Evolutionary conservation across 2,329 filamentous ascomycete genomes (phyloP).

Genomic region (Diatrype stigma): DNA sequence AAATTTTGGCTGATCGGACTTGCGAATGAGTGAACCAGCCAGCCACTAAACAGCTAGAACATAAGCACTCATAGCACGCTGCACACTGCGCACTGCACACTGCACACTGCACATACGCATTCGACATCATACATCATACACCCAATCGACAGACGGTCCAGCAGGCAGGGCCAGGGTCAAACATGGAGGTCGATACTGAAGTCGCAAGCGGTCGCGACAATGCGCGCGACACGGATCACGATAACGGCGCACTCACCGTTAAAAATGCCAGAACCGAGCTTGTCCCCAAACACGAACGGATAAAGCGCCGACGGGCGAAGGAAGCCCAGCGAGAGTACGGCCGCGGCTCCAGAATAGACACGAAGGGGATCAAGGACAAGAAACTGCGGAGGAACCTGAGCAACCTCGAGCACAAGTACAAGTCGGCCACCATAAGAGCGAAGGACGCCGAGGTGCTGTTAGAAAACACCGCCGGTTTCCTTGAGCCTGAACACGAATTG

Average conservation of each 20-base stretch:
- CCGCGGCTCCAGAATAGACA: conserved; percentile 70
- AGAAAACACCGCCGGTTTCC: conserved; percentile 78
- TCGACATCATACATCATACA: background rate
- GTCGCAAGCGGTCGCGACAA: conserved; percentile 23
- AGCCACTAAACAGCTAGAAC: no score
- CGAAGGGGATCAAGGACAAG: conserved; percentile 76
- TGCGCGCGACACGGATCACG: conserved; percentile 33
- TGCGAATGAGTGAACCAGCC: background rate
- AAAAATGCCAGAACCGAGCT: conserved; percentile 48
- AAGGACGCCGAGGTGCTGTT: conserved; percentile 95
- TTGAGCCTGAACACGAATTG: conserved; percentile 83
- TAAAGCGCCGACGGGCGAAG: conserved; percentile 48
- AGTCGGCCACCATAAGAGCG: conserved; percentile 74
- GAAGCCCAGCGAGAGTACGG: conserved; percentile 77
- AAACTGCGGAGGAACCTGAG: conserved; percentile 81
- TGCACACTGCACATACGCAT: background rate
- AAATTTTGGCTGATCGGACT: conserved; percentile 14
- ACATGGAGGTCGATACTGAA: conserved; percentile 22
- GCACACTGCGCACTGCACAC: background rate
- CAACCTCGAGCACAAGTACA: conserved; percentile 75
- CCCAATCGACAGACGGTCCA: background rate
- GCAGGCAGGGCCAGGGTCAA: background rate
- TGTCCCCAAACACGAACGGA: conserved; percentile 45
- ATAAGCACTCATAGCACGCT: background rate
- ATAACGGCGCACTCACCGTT: conserved; percentile 52